Evolutionary conservation across 768 basidiomycete genomes (phyloP), one percentile per base, ranked within the genome.

Genomic region (Leccinum subgranulosum): DNA sequence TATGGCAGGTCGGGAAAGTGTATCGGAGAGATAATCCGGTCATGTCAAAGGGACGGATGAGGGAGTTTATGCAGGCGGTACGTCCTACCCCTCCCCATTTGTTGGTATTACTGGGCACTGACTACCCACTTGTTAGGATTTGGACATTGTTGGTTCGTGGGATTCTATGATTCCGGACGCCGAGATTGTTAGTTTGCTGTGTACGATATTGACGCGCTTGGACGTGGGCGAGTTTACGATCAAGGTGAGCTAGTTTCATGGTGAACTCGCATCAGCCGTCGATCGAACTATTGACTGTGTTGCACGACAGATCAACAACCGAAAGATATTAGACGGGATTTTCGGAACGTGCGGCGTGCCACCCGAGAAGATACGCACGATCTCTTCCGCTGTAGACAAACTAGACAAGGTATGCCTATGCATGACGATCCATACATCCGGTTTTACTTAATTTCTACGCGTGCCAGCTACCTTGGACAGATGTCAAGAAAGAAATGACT

Each of bases 1-100:
- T 98, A 14, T 99, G 94, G 87, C 97, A 98, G 73, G 87, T 99
- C 51, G 95, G 94, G n/a, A 99, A 98, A 75, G 97, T 99, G 19
- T 99, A 98, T 74, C 80, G 97, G 60, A 78, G 97, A 69, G 97
- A 99, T 74, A 93, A 87, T 62, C 97, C 97, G 0, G 95, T 95
- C 56, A 94, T 98, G 88, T 89, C 87, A 28, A 99, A 99, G 77
- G 97, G 97, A 0, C 81, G 97, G 27, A 97, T 99, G 95, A 84
- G 97, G 58, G 97, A 99, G 76, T 99, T 99, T 68, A 92, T 90
- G 67, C 97, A 99, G 74, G 97, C 96, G 60, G 93, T 94, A 63
- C 63, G 84, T 59, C 23, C 5, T 43, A 5, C 4, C 39, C 4
- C 46, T 3, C 53, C 2, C 15, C 46, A 47, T 55, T 41, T 27